Evolutionary conservation across 768 basidiomycete species (phyloP).

Genomic region (Galerina marginata): DNA sequence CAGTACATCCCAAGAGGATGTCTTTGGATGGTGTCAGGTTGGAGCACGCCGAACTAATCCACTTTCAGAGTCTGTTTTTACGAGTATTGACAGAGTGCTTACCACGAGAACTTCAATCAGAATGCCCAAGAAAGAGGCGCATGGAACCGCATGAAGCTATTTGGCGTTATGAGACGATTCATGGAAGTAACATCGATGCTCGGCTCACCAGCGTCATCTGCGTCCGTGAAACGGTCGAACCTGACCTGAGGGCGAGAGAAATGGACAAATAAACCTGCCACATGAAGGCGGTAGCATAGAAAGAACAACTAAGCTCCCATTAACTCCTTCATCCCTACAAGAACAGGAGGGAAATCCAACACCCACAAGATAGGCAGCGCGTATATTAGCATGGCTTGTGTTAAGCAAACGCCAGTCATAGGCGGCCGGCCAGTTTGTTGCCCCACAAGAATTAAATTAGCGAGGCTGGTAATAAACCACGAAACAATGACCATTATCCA

Average conservation of each 20-base stretch:
- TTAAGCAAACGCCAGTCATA: slow-evolving; percentile 13
- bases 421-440: slow-evolving; percentile 16
- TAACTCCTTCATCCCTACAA: neutral
- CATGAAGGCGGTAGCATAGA: slow-evolving; percentile 8
- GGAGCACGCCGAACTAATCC: slow-evolving; percentile 8
- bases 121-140: slow-evolving; percentile 6
- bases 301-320: too few species aligned
- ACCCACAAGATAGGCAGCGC: slow-evolving; percentile 21
- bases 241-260: neutral
- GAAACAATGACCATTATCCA: slow-evolving; percentile 22
- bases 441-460: slow-evolving; percentile 21
- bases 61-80: neutral
- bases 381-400: slow-evolving; percentile 21
- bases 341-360: neutral
- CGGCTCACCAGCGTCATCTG: neutral
- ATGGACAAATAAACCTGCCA: slow-evolving; percentile 7
- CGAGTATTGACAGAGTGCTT: neutral
- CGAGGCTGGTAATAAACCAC: slow-evolving; percentile 11
- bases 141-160: slow-evolving; percentile 13
- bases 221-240: neutral
- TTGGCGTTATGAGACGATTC: neutral
- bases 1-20: slow-evolving; percentile 22
- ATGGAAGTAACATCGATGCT: neutral
- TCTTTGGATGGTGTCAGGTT: slow-evolving; percentile 12
- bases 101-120: slow-evolving; percentile 9